phyloP scores from a whole-genome alignment of 139 green algal genomes.

The Chlamydomonas sp. region DNA sequence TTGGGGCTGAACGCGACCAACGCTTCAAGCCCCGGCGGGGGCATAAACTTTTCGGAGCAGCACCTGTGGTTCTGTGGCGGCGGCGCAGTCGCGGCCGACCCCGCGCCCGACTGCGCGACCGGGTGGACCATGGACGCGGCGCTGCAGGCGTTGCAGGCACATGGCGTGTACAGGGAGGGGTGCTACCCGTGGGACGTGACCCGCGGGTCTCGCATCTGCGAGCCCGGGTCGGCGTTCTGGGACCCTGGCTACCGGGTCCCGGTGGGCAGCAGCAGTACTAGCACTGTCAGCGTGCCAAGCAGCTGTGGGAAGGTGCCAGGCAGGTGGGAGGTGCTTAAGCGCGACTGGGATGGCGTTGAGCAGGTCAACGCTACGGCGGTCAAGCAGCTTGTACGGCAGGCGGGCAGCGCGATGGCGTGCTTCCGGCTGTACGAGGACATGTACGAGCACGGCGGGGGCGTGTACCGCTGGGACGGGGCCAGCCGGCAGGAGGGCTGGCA shows the following conservation, averaged over 20 bases:
- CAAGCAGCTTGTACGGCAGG: not conserved
- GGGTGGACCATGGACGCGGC: not conserved
- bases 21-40: no score
- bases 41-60: conserved; percentile 6
- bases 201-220: not conserved
- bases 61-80: not conserved
- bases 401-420: conserved; percentile 12
- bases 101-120: not conserved
- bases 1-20: not conserved
- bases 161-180: not conserved
- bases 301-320: not conserved
- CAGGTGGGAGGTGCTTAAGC: not conserved
- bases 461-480: not conserved
- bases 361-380: not conserved
- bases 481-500: not conserved
- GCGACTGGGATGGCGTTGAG: not conserved
- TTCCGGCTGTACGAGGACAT: conserved; percentile 17
- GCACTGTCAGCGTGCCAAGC: not conserved
- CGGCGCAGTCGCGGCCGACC: not conserved
- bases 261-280: not conserved
- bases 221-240: not conserved
- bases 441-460: not conserved
- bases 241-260: not conserved
- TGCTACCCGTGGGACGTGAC: conserved; percentile 2
- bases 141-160: not conserved